These are phyloP conservation scores for Polytrichum formosum DNA, from an alignment of 225 moss, liverwort and hornwort genomes.

Conservation along the genomic window DNA sequence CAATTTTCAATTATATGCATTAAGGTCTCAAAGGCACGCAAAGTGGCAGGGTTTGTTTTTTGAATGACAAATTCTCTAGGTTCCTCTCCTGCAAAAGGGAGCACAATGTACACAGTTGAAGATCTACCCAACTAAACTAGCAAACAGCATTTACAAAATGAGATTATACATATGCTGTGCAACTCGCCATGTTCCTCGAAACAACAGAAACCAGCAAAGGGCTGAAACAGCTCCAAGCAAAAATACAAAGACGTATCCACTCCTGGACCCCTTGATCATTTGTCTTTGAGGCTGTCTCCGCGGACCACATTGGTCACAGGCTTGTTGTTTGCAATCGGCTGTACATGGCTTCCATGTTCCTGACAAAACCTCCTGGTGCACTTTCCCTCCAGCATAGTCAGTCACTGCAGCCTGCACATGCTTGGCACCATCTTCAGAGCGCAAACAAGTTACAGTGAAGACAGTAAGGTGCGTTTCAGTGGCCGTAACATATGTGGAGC, in stretches of 20 bases:
- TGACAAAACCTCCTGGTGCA: slow-evolving; percentile 46
- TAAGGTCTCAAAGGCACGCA: too few relatives aligned
- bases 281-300: slow-evolving; percentile 41
- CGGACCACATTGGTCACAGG: slow-evolving; percentile 28
- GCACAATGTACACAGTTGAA: not conserved
- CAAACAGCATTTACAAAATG: slow-evolving; percentile 21
- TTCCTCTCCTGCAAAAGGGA: not conserved
- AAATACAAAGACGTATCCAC: slow-evolving; percentile 84
- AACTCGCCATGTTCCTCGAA: slow-evolving; percentile 60
- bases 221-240: slow-evolving; percentile 70
- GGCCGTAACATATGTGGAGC: slow-evolving; percentile 49
- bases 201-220: slow-evolving; percentile 62
- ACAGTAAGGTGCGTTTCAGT: slow-evolving; percentile 51
- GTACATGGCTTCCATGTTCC: slow-evolving; percentile 50
- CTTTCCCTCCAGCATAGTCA: slow-evolving; percentile 41
- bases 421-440: slow-evolving; percentile 49
- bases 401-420: slow-evolving; percentile 57
- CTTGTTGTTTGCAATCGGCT: slow-evolving; percentile 34
- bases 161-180: slow-evolving; percentile 38
- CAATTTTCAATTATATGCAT: too few relatives aligned
- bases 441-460: slow-evolving; percentile 51
- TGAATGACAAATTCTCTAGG: too few relatives aligned
- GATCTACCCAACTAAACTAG: not conserved
- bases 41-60: too few relatives aligned
- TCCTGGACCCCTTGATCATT: slow-evolving; percentile 63